Evolutionary conservation across 2,329 filamentous ascomycete species (phyloP), one percentile per base, ranked within the genome.

Genomic region (Daldinia eschscholtzii): DNA sequence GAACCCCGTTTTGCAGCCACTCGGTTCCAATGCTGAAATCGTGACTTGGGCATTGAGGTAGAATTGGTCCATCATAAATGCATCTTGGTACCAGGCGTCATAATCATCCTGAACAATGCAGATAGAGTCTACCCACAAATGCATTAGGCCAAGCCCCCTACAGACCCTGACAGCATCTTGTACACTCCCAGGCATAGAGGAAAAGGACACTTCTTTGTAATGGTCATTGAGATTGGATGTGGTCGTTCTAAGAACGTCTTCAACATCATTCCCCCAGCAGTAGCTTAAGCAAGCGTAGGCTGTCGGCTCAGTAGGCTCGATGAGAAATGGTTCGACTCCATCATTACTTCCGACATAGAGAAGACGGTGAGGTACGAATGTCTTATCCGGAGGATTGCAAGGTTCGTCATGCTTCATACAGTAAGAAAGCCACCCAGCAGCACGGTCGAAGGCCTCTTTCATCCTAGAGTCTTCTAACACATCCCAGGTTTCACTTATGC

Each of bases 111-210:
- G 44, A 23, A 48, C 10, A 15, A 48, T 48, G 23, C 44, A 48
- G 20, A 48, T 26, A 10, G 44, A 48, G 20, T 48, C 44, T 18
- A 26, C 44, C 44, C 44, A 48, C 4, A 48, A 10, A 6, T 48
- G 26, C 20, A 26, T 5, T 3, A 48, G 26, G 5, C 10, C 18
- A 12, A 53, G 15, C 13, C 48, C 48, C 15, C 26, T 48, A 1
- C 44, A 48, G 44, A 48, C 20, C 44, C 4, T 48, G 20, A 48
- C 44, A 48, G 44, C 44, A 28, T 48, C 44, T 48, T 6, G 44
- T 26, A 48, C 9, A 26, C 20, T 48, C 9, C 18, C 26, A 48
- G 44, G 44, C 44, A 48, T 48, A 13, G 44, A 48, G 13, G 0
- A 1, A 1, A 48, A 20, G 13, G 44, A 20, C 10, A 48, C 20